Conservation (phyloP, 805 yeast species). For the Hanseniaspora vineae region DNA sequence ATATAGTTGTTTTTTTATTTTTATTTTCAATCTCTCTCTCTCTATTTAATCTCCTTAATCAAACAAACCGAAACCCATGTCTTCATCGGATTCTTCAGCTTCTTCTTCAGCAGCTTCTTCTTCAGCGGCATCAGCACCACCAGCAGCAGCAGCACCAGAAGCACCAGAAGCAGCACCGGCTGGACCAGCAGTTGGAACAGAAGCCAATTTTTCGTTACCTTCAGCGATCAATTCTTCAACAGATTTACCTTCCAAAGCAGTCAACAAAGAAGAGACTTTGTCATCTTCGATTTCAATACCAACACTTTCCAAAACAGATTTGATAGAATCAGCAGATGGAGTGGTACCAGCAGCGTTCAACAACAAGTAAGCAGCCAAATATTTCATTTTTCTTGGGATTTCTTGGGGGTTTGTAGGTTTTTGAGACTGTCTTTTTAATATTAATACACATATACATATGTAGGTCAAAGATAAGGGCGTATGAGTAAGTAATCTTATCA, state of each 20-base stretch:
- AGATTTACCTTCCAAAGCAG: conserved; percentile 89
- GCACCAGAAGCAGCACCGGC: conserved; percentile 67
- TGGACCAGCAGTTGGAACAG: conserved; percentile 97
- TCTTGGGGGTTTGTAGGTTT: neutral
- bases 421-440: neutral
- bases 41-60: conserved; percentile 70
- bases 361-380: conserved; percentile 98
- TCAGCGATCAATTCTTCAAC: conserved; percentile 81
- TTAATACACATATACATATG: neutral
- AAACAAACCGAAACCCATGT: conserved; percentile 96
- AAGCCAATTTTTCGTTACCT: conserved; percentile 92
- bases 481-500: too few relatives aligned
- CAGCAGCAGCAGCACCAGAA: conserved; percentile 59
- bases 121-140: conserved; percentile 60
- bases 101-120: conserved; percentile 58
- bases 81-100: conserved; percentile 52
- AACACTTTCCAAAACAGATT: conserved; percentile 80
- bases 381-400: conserved; percentile 51
- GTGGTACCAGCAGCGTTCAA: conserved; percentile 94
- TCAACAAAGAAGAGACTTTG: conserved; percentile 65
- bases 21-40: too few relatives aligned
- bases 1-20: too few relatives aligned
- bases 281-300: conserved; percentile 92
- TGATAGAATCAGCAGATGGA: conserved; percentile 88
- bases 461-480: too few relatives aligned